A percentile compares a stretch with the other conserved stretches of the same genome.
Evolutionary conservation across 108 stramenopile species (phyloP).

Genomic region (Cyclotella baltica): DNA sequence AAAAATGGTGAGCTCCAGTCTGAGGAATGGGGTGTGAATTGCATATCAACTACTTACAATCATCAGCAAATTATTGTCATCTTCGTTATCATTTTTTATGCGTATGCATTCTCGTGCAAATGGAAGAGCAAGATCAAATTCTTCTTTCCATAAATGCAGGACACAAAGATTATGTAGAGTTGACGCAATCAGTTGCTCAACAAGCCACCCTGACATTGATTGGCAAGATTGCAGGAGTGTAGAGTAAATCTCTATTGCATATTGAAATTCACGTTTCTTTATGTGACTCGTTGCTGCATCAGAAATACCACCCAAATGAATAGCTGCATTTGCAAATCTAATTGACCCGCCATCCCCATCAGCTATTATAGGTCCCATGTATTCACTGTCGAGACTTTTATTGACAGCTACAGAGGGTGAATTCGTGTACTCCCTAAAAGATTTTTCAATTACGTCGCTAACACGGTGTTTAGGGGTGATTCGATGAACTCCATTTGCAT

Average conservation of each 20-base stretch:
- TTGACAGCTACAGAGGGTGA: neutral
- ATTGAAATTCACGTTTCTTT: constrained; percentile 30
- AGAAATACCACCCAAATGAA: constrained; percentile 30
- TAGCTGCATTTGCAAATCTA: constrained; percentile 32
- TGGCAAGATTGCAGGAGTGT: constrained; percentile 36
- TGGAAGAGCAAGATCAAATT: constrained; percentile 35
- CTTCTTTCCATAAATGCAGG: constrained; percentile 40
- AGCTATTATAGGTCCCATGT: constrained; percentile 24
- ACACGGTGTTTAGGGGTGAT: constrained; percentile 30
- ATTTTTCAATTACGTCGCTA: constrained; percentile 18
- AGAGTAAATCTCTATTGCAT: constrained; percentile 37
- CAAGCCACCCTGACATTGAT: constrained; percentile 24
- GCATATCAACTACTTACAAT: constrained; percentile 4
- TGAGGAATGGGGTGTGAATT: neutral
- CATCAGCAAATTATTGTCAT: neutral
- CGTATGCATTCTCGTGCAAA: constrained; percentile 32
- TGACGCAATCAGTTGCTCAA: constrained; percentile 43
- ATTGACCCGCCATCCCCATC: constrained; percentile 44
- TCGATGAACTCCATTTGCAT: constrained; percentile 17
- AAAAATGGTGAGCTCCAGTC: neutral
- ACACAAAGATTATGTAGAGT: constrained; percentile 46
- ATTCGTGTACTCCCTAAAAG: constrained; percentile 13
- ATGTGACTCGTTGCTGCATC: constrained; percentile 22
- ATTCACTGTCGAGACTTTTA: constrained; percentile 6
- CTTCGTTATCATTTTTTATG: constrained; percentile 22